A percentile compares a stretch with the other conserved stretches of the same genome.
Evolutionary conservation across 148 eudicot species (phyloP).

Genomic region (Silene latifolia): DNA sequence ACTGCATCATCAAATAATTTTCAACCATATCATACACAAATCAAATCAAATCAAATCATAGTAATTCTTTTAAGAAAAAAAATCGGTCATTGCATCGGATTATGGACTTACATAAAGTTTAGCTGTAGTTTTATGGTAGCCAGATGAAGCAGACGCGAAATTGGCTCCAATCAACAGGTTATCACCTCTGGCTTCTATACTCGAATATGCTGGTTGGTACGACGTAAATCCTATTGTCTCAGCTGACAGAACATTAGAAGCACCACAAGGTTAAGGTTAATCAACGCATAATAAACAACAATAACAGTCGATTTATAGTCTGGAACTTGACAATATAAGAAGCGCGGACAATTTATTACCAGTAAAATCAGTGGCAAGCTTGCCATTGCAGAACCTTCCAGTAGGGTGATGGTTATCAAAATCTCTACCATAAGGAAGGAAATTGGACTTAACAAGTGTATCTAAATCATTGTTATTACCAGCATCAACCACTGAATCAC

Average conservation of each 20-base stretch:
- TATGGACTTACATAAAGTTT: conserved; percentile 48
- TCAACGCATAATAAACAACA: not conserved
- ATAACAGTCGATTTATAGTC: too few species aligned
- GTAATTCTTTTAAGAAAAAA: not conserved
- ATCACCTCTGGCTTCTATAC: conserved; percentile 46
- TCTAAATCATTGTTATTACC: conserved; percentile 78
- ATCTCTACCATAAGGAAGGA: conserved; percentile 91
- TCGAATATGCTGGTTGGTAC: conserved; percentile 58
- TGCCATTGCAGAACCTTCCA: conserved; percentile 94
- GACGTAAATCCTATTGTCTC: conserved; percentile 65
- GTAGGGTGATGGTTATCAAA: conserved; percentile 51
- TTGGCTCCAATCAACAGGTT: conserved; percentile 58
- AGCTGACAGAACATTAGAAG: conserved; percentile 32
- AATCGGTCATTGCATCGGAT: not conserved
- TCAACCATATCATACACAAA: not conserved
- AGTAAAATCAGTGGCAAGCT: conserved; percentile 83
- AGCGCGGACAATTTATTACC: conserved; percentile 42
- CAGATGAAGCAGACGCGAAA: conserved; percentile 75
- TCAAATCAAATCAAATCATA: not conserved
- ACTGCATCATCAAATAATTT: conserved; percentile 22
- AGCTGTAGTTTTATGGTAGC: conserved; percentile 61
- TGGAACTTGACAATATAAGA: too few species aligned
- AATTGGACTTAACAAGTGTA: conserved; percentile 74
- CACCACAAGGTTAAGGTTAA: not conserved
- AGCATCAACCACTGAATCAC: conserved; percentile 77